Evolutionary conservation across 2,329 filamentous ascomycete species (phyloP).

Genomic region (Chalara sp.): DNA sequence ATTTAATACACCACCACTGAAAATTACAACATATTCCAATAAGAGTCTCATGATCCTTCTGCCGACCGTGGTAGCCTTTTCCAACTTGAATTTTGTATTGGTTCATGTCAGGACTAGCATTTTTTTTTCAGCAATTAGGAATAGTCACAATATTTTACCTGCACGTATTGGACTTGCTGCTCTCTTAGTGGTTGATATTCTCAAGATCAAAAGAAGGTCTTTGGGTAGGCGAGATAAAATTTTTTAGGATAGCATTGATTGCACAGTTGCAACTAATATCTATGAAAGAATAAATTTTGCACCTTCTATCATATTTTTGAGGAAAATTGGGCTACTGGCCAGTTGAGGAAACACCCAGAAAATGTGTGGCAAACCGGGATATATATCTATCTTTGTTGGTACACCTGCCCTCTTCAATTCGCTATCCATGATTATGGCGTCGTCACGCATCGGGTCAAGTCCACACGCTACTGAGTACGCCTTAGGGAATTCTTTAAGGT

Average conservation of each 20-base stretch:
- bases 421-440: constrained; percentile 23
- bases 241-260: background rate
- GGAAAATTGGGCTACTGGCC: constrained; percentile 10
- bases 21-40: no score
- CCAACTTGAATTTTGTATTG: no score
- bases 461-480: constrained; percentile 18
- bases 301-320: constrained; percentile 14
- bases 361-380: constrained; percentile 27
- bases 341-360: constrained; percentile 23
- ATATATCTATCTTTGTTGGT: constrained; percentile 20
- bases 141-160: background rate
- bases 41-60: no score
- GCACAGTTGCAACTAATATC: background rate
- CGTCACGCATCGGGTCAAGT: constrained; percentile 26
- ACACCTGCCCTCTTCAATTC: constrained; percentile 22
- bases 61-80: no score
- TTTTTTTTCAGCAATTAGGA: background rate
- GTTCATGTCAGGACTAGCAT: background rate
- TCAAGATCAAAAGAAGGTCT: background rate
- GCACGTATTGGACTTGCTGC: background rate
- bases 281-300: background rate
- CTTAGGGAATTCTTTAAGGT: constrained; percentile 14
- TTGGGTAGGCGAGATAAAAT: background rate
- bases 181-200: background rate
- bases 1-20: no score